Evolutionary conservation across 164 flowering plant species (phyloP), one percentile per base, ranked within the genome.

Genomic region (Macadamia tetraphylla): DNA sequence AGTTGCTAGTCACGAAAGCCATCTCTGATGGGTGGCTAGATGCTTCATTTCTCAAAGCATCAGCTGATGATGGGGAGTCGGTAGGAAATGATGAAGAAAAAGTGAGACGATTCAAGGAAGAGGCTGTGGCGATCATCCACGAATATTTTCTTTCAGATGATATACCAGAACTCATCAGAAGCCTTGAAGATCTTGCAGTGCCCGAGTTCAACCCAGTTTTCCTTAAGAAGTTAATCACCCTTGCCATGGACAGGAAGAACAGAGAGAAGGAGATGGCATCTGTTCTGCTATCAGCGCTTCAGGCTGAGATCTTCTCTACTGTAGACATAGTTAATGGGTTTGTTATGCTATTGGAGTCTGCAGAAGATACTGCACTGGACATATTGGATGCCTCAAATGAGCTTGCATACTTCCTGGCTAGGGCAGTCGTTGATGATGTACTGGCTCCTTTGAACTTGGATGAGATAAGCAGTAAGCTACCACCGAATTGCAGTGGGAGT

Each of bases 201-300:
- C 96, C 97, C 0, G 85, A 89, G 62, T 87, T 73, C 31, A 89
- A 94, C 77, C 88, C 96, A 13, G 58, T 94, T 58, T 94, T 94
- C 64, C 78, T 94, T 57, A 94, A 94, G 83, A 94, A 84, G 84
- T 82, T 94, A 23, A 87, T 94, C 44, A 90, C 94, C 15, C 90
- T 94, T 60, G 99, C 99, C 18, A 83, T 94, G 99, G 99, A 94
- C 81, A 78, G 98, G 81, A 94, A 92, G 78, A 94, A 94, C 76
- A 76, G 88, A 66, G 99, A 94, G 80, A 94, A 89, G 75, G 98
- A 94, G 73, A 94, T 94, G 98, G 96, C 98, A 11, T 94, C 99
- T 62, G 92, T 94, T 61, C 78, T 94, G 64, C 89, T 94, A 9
- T 90, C 97, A 29, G 85, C 99, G 0, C 94, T 94, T 62, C 91